These are phyloP conservation scores for Colletotrichum tamarilloi DNA, from an alignment of 2,329 filamentous ascomycete genomes.

Conservation along the genomic window DNA sequence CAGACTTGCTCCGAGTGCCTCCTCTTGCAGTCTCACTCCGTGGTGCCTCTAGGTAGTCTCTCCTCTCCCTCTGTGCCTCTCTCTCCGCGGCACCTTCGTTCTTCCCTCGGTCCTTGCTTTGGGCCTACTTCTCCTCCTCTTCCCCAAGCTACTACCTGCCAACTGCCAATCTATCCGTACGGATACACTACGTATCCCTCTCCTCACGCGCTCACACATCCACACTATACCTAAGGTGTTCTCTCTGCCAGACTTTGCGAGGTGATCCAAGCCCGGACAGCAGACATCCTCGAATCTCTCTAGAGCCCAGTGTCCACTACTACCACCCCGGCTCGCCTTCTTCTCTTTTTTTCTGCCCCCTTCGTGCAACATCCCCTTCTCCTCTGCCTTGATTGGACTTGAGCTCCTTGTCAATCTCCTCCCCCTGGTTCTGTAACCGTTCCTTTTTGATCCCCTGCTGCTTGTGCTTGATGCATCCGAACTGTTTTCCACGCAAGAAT, in stretches of 20 bases:
- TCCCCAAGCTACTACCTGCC: slow-evolving; percentile 13
- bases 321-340: background rate
- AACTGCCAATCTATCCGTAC: too few species aligned
- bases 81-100: background rate
- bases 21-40: background rate
- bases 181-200: background rate
- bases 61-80: background rate
- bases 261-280: background rate
- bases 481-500: slow-evolving; percentile 25
- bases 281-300: background rate
- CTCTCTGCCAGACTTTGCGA: background rate
- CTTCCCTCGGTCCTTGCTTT: slow-evolving; percentile 18
- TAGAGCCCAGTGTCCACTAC: background rate
- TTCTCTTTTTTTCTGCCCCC: slow-evolving; percentile 8
- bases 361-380: slow-evolving; percentile 7
- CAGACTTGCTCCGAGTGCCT: background rate
- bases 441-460: slow-evolving; percentile 29
- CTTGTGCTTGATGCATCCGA: slow-evolving; percentile 35
- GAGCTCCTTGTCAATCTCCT: slow-evolving; percentile 28
- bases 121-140: slow-evolving; percentile 21
- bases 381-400: slow-evolving; percentile 27
- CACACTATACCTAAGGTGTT: background rate
- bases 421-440: slow-evolving; percentile 31
- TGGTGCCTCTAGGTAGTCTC: too few species aligned
- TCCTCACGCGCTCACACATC: background rate